Evolutionary conservation across 257 asterid species (phyloP), one percentile per base, ranked within the genome.

Genomic region (Solanum medicagineum): DNA sequence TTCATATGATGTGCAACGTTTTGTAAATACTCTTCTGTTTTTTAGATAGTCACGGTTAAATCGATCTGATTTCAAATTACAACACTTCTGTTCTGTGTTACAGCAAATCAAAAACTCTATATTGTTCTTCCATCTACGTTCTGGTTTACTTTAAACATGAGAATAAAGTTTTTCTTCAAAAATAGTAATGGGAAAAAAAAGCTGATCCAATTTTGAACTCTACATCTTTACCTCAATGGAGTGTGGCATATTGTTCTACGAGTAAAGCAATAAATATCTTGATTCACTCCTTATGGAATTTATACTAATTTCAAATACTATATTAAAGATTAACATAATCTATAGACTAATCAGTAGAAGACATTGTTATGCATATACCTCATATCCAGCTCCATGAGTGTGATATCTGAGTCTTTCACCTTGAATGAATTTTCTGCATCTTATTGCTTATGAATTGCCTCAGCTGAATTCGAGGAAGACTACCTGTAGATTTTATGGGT

Each of bases 301-400:
- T 36, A 36, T 36, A 4, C 40, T 36, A 36, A 36, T 47, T 74
- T 22, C 42, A 47, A 17, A 22, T 74, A 22, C 29, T 74, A 74
- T 20, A 47, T 1, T 1, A 4, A 75, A 60, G 60, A 51, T 22
- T 51, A 7, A 24, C 29, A 51, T 51, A 51, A 15, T 24, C 22
- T 5, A 15, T 8, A 75, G 22, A 51, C 24, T 49, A 49, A 15
- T 24, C 62, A 75, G 82, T 15, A 75, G 82, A 75, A 49, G 7
- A 77, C 63, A 77, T 77, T 77, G 7, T 6, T 24, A 26, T 2
- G 42, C 44, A 62, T 14, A 87, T 89, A 96, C 99, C 94, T 96
- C 98, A 86, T 95, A 95, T 86, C 98, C 98, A 81, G 93, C 88
- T 59, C 94, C 95, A 90, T 92, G 85, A 91, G 91, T 86, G 93